Evolutionary conservation across 306 rosid genomes (phyloP), one percentile per base, ranked within the genome.

Genomic region (Trichosanthes truncata): DNA sequence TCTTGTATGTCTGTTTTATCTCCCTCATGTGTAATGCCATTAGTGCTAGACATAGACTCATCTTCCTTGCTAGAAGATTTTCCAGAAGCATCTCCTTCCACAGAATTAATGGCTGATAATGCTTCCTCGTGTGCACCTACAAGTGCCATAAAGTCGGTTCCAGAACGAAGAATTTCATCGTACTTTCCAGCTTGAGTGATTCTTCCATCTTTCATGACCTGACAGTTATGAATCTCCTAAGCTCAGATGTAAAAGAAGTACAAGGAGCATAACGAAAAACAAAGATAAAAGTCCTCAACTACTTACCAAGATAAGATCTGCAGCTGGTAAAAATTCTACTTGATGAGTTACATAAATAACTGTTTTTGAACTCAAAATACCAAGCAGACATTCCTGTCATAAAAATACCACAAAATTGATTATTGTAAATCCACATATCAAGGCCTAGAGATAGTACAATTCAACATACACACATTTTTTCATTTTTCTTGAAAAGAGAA

Each of bases 141-240:
- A 72, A 92, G 98, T 82, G 89, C 89, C 92, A 86, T 87, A 74
- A 93, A 91, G 80, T 93, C 95, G 33, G 92, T 82, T 77, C 90
- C 97, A 43, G 84, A 87, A 68, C 72, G 73, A 33, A 90, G 97
- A 45, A 93, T 83, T 49, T 91, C 95, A 74, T 55, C 31, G 80
- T 91, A 90, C 85, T 87, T 89, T 69, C 98, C 98, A 82, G 95
- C 79, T 81, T 93, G 97, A 67, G 88, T 82, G 63, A 93, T 89
- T 78, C 76, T 80, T 80, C 97, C 98, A 51, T 90, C 94, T 87
- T 87, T 93, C 97, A 93, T 91, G 41, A 93, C 98, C 98, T 91
- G 80, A 40, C 56, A 74, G 76, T 43, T 81, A 62, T 73, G 48
- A 15, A 69, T 38, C 63, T 81, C 6, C 35, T 29, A 36, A 51